Conservation (phyloP, 306 rosid genomes). For the Casuarina equisetifolia region DNA sequence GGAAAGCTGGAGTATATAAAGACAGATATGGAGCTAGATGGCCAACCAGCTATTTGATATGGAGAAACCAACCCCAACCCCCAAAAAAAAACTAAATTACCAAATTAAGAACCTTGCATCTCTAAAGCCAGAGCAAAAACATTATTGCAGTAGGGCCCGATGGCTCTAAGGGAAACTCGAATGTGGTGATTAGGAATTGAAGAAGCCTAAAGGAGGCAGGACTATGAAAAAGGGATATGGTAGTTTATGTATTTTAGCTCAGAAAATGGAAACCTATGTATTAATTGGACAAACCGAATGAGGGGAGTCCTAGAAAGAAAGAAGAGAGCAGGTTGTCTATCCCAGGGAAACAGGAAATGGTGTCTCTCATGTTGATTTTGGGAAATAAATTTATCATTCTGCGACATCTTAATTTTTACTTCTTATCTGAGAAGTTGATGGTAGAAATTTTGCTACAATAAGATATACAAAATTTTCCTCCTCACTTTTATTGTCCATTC, state of each 20-base stretch:
- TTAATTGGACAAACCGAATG: too few relatives aligned
- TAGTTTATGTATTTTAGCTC: too few relatives aligned
- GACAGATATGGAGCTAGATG: too few relatives aligned
- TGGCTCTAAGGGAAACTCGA: neutral
- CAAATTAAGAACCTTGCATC: too few relatives aligned
- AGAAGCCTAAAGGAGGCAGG: neutral
- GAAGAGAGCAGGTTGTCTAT: too few relatives aligned
- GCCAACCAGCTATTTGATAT: too few relatives aligned
- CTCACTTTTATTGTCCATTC: neutral
- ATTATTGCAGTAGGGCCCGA: neutral
- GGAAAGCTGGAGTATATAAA: too few relatives aligned
- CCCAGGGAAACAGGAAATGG: neutral
- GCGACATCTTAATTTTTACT: neutral
- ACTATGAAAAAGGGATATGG: too few relatives aligned
- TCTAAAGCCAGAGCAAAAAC: neutral
- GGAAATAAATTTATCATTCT: neutral
- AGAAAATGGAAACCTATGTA: too few relatives aligned
- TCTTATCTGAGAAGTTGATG: neutral
- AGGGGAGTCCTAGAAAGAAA: too few relatives aligned
- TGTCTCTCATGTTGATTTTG: neutral
- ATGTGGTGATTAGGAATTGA: neutral
- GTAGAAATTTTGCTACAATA: neutral
- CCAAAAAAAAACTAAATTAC: too few relatives aligned
- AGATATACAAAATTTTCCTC: neutral
- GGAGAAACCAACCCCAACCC: too few relatives aligned